Evolutionary conservation across 225 moss, liverwort and hornwort genomes (phyloP).

Genomic region (Rhytidiadelphus loreus): DNA sequence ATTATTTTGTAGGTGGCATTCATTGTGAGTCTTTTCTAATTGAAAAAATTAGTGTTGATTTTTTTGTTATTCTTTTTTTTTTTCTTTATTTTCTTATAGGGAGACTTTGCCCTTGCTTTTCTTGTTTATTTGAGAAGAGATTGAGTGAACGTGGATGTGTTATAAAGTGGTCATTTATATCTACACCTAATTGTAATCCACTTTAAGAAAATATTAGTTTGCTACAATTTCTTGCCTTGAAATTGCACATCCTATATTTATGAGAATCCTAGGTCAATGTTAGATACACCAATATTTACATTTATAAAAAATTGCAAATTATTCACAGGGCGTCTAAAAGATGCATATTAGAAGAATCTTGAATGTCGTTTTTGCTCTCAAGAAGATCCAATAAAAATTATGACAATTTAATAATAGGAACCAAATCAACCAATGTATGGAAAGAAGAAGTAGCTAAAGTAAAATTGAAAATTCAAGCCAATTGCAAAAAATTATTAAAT

Average conservation of each 20-base stretch:
- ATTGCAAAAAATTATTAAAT: neutral
- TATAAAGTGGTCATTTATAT: neutral
- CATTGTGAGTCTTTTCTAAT: too few relatives aligned
- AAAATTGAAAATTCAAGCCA: neutral
- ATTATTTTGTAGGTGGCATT: neutral
- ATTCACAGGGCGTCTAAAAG: neutral
- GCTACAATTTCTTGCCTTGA: neutral
- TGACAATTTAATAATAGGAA: neutral
- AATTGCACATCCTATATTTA: neutral
- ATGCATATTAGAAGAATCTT: too few relatives aligned
- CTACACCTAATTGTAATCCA: rapidly evolving
- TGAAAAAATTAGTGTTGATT: neutral
- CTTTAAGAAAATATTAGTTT: neutral
- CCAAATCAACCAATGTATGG: neutral
- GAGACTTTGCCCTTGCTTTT: neutral
- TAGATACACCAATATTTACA: neutral
- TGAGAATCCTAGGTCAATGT: neutral
- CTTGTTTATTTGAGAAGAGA: neutral
- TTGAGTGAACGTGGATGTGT: neutral
- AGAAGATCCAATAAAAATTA: neutral
- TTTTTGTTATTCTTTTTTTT: neutral
- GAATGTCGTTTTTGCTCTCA: rapidly evolving
- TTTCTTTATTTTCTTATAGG: rapidly evolving
- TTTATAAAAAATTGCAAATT: neutral
- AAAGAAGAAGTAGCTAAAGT: rapidly evolving